phyloP scores from a whole-genome alignment of 352 stramenopile genomes.

The Phytophthora megakarya region DNA sequence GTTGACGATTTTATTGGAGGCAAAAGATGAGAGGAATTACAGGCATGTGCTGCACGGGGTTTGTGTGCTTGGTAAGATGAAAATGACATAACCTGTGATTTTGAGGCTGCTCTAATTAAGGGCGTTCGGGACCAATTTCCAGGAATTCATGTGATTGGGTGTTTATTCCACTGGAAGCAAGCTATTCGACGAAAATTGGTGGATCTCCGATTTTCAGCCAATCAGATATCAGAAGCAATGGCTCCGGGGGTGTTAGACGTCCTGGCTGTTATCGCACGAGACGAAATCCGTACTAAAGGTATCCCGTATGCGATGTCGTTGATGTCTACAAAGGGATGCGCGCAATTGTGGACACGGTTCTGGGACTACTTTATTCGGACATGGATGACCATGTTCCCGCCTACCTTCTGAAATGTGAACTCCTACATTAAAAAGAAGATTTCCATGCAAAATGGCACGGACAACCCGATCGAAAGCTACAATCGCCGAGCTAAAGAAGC shows the following conservation, averaged over 20 bases:
- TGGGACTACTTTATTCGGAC: conserved; percentile 3
- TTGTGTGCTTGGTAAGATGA: too few relatives aligned
- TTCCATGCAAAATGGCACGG: conserved; percentile 6
- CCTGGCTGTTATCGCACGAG: conserved; percentile 4
- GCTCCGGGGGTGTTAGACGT: background rate
- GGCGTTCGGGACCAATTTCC: background rate
- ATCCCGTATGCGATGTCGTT: conserved; percentile 4
- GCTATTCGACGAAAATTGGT: conserved; percentile 3
- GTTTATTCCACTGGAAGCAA: background rate
- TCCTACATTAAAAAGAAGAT: background rate
- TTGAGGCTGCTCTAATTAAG: too few relatives aligned
- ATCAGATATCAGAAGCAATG: conserved; percentile 1
- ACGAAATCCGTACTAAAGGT: background rate
- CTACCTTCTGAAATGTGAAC: background rate
- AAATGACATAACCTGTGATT: too few relatives aligned
- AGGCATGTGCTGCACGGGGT: too few relatives aligned
- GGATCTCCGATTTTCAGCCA: conserved; percentile 1
- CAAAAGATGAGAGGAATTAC: too few relatives aligned
- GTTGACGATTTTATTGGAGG: too few relatives aligned
- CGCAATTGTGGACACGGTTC: background rate
- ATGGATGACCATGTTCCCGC: conserved; percentile 6
- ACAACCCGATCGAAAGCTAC: conserved; percentile 17
- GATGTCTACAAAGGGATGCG: background rate
- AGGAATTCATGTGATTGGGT: background rate
- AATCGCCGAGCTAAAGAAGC: conserved; percentile 4